Percentiles rank a stretch among this genome's conserved stretches.
Conservation (phyloP, 106 monocot genomes). For the Chionographis japonica region DNA sequence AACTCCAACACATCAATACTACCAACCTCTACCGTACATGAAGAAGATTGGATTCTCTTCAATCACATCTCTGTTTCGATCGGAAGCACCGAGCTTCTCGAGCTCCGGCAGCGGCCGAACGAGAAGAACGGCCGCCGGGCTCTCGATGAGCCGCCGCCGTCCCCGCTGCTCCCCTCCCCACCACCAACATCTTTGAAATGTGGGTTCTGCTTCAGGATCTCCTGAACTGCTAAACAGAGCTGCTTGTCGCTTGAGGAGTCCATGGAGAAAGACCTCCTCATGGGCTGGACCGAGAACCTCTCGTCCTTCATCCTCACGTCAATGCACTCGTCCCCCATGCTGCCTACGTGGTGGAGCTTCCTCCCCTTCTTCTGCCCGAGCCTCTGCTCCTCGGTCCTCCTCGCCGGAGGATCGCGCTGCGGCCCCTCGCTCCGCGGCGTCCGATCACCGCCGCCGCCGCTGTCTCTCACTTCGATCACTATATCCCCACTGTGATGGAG, state of each 20-base stretch:
- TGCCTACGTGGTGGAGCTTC: slow-evolving; percentile 16
- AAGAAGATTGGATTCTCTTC: background rate
- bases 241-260: slow-evolving; percentile 29
- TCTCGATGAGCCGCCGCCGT: slow-evolving; percentile 3
- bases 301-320: slow-evolving; percentile 20
- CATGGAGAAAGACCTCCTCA: slow-evolving; percentile 65
- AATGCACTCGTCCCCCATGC: slow-evolving; percentile 70
- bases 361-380: slow-evolving; percentile 1
- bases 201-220: slow-evolving; percentile 24
- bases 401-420: too few species aligned
- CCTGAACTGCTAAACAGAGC: slow-evolving; percentile 22
- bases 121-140: slow-evolving; percentile 53
- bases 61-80: background rate
- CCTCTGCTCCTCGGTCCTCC: background rate
- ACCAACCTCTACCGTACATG: too few species aligned
- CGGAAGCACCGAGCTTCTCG: slow-evolving; percentile 26
- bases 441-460: background rate
- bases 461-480: slow-evolving; percentile 22
- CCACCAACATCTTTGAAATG: slow-evolving; percentile 6
- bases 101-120: slow-evolving; percentile 42
- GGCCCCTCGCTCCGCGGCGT: too few species aligned
- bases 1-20: too few species aligned
- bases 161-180: slow-evolving; percentile 7
- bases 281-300: slow-evolving; percentile 10
- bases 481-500: background rate